Evolutionary conservation across 2,329 filamentous ascomycete genomes (phyloP).

Genomic region (Penicillium sp.): DNA sequence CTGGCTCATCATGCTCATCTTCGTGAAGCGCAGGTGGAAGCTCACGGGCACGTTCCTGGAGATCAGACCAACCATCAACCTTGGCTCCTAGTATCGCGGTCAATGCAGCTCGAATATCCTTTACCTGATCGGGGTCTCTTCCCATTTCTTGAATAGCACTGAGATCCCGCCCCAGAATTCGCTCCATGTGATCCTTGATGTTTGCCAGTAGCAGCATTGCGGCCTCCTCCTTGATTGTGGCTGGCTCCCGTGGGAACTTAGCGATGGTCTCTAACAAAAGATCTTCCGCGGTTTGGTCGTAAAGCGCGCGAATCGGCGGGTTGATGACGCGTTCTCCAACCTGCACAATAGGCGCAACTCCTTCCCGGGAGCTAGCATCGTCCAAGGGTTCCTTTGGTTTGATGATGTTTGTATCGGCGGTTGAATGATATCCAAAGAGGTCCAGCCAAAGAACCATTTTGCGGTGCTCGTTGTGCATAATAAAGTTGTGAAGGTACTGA

Average conservation of each 20-base stretch:
- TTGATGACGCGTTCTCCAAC: slow-evolving; percentile 46
- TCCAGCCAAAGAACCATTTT: slow-evolving; percentile 68
- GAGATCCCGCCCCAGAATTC: slow-evolving; percentile 45
- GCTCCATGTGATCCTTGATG: slow-evolving; percentile 53
- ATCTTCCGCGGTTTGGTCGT: slow-evolving; percentile 48
- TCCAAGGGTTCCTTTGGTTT: slow-evolving; percentile 47
- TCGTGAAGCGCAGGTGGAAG: slow-evolving; percentile 38
- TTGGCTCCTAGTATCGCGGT: slow-evolving; percentile 48
- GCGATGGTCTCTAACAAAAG: slow-evolving; percentile 47
- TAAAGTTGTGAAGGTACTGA: slow-evolving; percentile 68
- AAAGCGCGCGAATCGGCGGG: slow-evolving; percentile 43
- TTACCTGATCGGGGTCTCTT: slow-evolving; percentile 47
- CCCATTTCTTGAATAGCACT: slow-evolving; percentile 50
- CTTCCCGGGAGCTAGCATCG: slow-evolving; percentile 37
- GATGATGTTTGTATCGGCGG: slow-evolving; percentile 48
- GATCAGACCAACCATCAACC: slow-evolving; percentile 47
- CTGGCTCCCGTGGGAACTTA: slow-evolving; percentile 46
- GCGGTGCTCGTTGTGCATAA: slow-evolving; percentile 65
- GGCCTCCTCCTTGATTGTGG: slow-evolving; percentile 49
- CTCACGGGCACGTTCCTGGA: slow-evolving; percentile 42
- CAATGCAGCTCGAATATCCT: slow-evolving; percentile 47
- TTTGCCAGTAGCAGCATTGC: slow-evolving; percentile 51
- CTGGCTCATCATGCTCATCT: slow-evolving; percentile 21
- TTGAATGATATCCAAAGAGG: slow-evolving; percentile 61
- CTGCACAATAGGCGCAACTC: slow-evolving; percentile 46